These are phyloP conservation scores for Sclerotinia minor DNA, from an alignment of 2,329 filamentous ascomycete species.

Conservation along the genomic window DNA sequence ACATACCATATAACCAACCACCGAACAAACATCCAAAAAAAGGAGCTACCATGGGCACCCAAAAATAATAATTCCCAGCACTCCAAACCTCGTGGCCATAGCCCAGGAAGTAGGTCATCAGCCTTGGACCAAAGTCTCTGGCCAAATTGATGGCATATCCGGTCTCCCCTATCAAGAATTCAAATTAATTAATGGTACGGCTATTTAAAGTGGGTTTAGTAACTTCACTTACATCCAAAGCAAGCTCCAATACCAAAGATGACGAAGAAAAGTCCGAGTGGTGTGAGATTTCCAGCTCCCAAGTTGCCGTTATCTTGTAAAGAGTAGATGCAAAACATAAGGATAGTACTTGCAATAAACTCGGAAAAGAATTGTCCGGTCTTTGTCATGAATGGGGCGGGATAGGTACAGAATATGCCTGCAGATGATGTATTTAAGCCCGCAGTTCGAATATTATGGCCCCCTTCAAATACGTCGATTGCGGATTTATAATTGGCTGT, in stretches of 20 bases:
- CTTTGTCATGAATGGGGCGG: constrained; percentile 61
- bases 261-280: constrained; percentile 67
- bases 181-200: background rate
- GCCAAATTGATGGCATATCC: constrained; percentile 75
- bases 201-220: background rate
- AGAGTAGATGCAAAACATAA: constrained; percentile 73
- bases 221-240: constrained; percentile 51
- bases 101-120: constrained; percentile 66
- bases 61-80: constrained; percentile 70
- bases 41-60: constrained; percentile 71
- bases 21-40: constrained; percentile 65
- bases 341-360: constrained; percentile 64
- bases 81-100: constrained; percentile 69
- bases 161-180: constrained; percentile 59
- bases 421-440: constrained; percentile 52
- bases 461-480: constrained; percentile 67
- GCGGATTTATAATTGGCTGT: constrained; percentile 63
- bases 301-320: constrained; percentile 59
- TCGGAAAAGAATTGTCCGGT: constrained; percentile 72
- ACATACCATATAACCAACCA: constrained; percentile 59
- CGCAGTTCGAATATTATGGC: constrained; percentile 61
- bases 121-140: constrained; percentile 66
- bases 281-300: constrained; percentile 54
- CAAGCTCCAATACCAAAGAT: constrained; percentile 73
- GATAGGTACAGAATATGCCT: constrained; percentile 74